phyloP scores from a whole-genome alignment of 1,139 yeast genomes.

The Yamadazyma conglobata region DNA sequence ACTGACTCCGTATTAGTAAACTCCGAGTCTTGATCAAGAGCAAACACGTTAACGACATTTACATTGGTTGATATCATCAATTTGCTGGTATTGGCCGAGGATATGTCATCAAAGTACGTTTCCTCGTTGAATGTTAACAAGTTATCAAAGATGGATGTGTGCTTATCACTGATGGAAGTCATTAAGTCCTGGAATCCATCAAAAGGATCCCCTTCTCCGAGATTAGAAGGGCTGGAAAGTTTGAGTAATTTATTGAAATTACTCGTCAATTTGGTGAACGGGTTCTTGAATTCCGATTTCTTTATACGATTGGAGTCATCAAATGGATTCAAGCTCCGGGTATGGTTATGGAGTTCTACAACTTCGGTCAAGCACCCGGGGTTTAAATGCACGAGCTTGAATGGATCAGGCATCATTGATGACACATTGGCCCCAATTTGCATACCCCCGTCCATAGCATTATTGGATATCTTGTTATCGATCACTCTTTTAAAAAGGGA shows the following conservation, averaged over 20 bases:
- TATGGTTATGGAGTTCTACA: conserved; percentile 16
- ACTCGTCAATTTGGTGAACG: conserved; percentile 33
- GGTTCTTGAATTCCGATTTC: conserved; percentile 18
- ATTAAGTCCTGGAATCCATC: conserved; percentile 7
- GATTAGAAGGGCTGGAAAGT: conserved; percentile 4
- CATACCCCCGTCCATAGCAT: conserved; percentile 43
- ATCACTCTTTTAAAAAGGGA: conserved; percentile 28
- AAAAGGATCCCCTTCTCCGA: conserved; percentile 1
- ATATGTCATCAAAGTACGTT: conserved; percentile 20
- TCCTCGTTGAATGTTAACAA: conserved; percentile 25
- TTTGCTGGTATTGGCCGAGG: conserved; percentile 11
- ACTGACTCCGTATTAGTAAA: conserved; percentile 22
- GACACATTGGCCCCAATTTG: conserved; percentile 57
- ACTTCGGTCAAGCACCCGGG: conserved; percentile 49
- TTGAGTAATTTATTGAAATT: conserved; percentile 33
- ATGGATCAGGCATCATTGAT: conserved; percentile 52
- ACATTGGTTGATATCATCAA: conserved; percentile 34
- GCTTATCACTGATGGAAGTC: conserved; percentile 4
- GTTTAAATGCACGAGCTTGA: conserved; percentile 47
- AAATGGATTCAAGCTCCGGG: conserved; percentile 8
- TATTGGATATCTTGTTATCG: conserved; percentile 19
- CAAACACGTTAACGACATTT: conserved; percentile 36
- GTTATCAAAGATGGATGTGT: conserved; percentile 16
- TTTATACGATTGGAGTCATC: conserved; percentile 7
- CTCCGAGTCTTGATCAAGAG: conserved; percentile 23